Evolutionary conservation across 306 rosid genomes (phyloP).

Genomic region (Alnus glutinosa): DNA sequence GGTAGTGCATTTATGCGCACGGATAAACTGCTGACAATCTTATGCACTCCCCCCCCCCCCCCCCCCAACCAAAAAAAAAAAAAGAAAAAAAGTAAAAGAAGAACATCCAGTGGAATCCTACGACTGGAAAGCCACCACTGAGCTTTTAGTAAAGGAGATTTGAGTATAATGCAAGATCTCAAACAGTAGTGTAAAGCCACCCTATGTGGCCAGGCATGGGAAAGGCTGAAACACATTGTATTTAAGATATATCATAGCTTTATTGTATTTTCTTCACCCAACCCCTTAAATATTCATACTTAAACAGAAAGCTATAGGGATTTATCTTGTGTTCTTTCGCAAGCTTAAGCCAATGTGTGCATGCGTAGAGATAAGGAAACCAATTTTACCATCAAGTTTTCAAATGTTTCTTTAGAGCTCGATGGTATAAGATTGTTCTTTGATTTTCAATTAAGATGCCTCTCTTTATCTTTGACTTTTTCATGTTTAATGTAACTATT

Average conservation of each 20-base stretch:
- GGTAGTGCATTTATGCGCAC: not conserved
- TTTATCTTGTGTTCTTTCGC: not conserved
- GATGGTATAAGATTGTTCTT: not conserved
- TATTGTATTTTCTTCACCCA: not conserved
- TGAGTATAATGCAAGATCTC: not conserved
- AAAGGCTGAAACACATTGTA: not conserved
- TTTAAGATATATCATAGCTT: not conserved
- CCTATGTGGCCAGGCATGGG: not conserved
- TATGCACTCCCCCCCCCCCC: not conserved
- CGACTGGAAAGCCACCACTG: not conserved
- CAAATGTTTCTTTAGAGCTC: not conserved
- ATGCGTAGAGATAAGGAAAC: not conserved
- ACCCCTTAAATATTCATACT: not conserved
- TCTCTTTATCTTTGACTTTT: constrained; percentile 25
- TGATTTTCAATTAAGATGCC: not conserved
- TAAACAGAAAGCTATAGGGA: not conserved
- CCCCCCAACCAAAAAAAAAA: not conserved
- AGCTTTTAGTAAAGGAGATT: not conserved
- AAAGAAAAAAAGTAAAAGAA: not conserved
- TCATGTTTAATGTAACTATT: constrained; percentile 23
- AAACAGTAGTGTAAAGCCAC: not conserved
- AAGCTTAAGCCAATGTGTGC: not conserved
- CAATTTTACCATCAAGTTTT: not conserved
- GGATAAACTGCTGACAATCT: not conserved
- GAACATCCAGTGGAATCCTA: not conserved